phyloP scores from a whole-genome alignment of 106 monocot species.

The Allium cepa region DNA sequence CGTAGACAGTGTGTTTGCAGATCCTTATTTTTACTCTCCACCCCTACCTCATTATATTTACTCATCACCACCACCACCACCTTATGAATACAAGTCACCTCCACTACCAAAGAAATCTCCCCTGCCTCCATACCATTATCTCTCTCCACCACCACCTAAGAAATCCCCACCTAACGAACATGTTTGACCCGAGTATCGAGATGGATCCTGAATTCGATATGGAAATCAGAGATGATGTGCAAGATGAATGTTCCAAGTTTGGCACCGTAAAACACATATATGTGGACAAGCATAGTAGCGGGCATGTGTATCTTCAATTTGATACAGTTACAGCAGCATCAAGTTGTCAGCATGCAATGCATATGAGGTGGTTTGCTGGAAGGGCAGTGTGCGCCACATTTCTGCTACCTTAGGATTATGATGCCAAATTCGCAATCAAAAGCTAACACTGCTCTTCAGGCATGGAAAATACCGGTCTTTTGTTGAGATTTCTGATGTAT shows the following conservation, averaged over 20 bases:
- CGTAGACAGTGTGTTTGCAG: constrained; percentile 5
- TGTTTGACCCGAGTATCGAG: constrained; percentile 26
- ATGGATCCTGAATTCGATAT: constrained; percentile 30
- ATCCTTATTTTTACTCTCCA: constrained; percentile 12
- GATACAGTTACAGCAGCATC: constrained; percentile 27
- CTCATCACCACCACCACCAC: constrained; percentile 16
- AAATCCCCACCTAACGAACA: constrained; percentile 21
- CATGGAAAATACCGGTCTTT: neutral
- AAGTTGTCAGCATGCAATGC: constrained; percentile 35
- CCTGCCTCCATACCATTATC: constrained; percentile 8
- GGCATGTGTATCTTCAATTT: constrained; percentile 45
- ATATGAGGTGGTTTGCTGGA: constrained; percentile 54
- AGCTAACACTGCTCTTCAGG: neutral
- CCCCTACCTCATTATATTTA: constrained; percentile 16
- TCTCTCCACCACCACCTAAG: constrained; percentile 5
- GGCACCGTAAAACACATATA: constrained; percentile 26
- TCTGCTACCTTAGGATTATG: constrained; percentile 10
- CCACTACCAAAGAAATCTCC: constrained; percentile 10
- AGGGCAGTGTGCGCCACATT: constrained; percentile 34
- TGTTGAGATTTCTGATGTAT: too few species aligned
- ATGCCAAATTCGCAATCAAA: constrained; percentile 6
- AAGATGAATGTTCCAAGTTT: constrained; percentile 25
- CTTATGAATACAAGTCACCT: constrained; percentile 1
- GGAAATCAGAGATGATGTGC: constrained; percentile 28
- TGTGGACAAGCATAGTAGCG: constrained; percentile 36